Percentiles rank a stretch among this genome's conserved stretches.
Conservation (phyloP, 768 basidiomycete species). For the Dacryopinax primogenitus region DNA sequence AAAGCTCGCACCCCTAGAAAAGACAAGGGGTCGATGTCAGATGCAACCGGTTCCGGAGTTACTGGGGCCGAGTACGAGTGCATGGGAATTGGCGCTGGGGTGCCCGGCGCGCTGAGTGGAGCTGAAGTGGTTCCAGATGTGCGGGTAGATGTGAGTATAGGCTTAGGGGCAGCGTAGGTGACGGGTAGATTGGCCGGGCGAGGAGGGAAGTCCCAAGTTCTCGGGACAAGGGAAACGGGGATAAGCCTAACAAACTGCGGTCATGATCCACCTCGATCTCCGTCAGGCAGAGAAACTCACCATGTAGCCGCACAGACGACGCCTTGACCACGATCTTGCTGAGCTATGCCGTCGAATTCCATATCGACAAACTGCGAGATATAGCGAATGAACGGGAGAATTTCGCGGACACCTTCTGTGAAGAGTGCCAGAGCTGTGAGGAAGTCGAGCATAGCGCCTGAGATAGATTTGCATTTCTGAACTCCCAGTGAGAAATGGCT, state of each 20-base stretch:
- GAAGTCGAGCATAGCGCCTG: constrained; percentile 54
- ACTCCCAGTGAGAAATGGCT: no score
- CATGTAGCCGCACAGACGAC: constrained; percentile 87
- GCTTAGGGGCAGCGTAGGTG: not conserved
- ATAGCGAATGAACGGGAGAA: constrained; percentile 74
- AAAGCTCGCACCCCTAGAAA: not conserved
- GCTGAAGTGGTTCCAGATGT: not conserved
- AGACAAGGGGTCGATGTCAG: not conserved
- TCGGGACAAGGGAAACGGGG: constrained; percentile 14
- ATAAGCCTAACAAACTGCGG: not conserved
- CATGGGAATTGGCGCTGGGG: not conserved
- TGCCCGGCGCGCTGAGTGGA: not conserved
- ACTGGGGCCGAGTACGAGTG: not conserved
- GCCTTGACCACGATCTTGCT: constrained; percentile 54
- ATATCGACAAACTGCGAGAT: constrained; percentile 65
- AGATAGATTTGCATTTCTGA: constrained; percentile 48
- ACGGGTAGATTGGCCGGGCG: not conserved
- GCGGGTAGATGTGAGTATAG: not conserved
- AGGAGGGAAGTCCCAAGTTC: constrained; percentile 18
- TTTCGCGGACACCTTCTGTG: constrained; percentile 64
- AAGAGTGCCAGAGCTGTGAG: constrained; percentile 58
- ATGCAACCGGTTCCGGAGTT: not conserved
- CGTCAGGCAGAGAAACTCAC: constrained; percentile 28
- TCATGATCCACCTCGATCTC: not conserved
- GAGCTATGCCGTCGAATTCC: constrained; percentile 54